These are phyloP conservation scores for Coniochaeta sp. DNA, from an alignment of 2,329 filamentous ascomycete species.

Conservation along the genomic window DNA sequence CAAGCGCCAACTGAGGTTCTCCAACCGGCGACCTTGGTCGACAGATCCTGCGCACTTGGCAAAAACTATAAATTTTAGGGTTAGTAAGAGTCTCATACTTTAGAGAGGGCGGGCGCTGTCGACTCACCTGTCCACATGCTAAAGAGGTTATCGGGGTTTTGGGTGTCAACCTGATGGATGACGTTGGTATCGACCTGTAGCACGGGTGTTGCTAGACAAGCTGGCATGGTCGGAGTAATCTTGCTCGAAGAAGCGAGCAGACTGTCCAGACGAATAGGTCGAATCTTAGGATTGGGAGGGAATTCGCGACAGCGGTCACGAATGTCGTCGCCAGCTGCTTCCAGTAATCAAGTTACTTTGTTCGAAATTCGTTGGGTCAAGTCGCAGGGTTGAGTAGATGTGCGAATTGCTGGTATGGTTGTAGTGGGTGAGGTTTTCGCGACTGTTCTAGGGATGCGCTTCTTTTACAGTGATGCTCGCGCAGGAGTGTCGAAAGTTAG, in stretches of 20 bases:
- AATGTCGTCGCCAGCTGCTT: slow-evolving; percentile 3
- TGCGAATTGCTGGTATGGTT: not conserved
- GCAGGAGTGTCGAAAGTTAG: not conserved
- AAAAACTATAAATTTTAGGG: slow-evolving; percentile 60
- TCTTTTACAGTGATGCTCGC: not conserved
- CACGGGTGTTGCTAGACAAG: slow-evolving; percentile 74
- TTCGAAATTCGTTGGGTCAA: not conserved
- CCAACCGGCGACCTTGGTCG: slow-evolving; percentile 83
- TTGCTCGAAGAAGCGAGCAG: slow-evolving; percentile 30
- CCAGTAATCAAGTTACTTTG: not conserved
- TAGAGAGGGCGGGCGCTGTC: not conserved
- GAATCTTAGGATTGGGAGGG: slow-evolving; percentile 11
- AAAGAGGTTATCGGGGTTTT: slow-evolving; percentile 86
- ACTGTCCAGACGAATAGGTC: slow-evolving; percentile 9
- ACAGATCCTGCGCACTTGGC: slow-evolving; percentile 90
- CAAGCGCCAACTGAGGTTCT: slow-evolving; percentile 92
- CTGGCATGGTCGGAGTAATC: slow-evolving; percentile 58
- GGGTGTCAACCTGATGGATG: slow-evolving; percentile 90
- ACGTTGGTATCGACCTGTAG: slow-evolving; percentile 86
- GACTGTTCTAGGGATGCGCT: not conserved
- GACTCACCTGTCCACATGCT: slow-evolving; percentile 88
- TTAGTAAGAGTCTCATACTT: slow-evolving; percentile 18
- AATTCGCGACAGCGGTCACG: slow-evolving; percentile 12
- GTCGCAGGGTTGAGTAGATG: not conserved
- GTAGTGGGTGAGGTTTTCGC: not conserved